Conservation (phyloP, 164 flowering plant genomes). For the Magnolia officinalis region DNA sequence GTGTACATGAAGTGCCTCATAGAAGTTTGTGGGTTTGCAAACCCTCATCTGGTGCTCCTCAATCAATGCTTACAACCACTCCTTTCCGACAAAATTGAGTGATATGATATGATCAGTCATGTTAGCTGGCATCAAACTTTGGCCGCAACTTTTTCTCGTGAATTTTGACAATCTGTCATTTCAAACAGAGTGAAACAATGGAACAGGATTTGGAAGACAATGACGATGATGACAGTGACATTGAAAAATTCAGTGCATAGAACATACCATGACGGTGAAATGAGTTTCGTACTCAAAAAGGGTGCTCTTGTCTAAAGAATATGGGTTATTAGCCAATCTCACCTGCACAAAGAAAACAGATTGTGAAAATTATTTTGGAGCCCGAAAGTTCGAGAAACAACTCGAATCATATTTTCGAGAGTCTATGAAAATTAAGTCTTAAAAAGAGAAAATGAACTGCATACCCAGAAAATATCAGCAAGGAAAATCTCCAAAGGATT, state of each 20-base stretch:
- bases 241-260: not conserved
- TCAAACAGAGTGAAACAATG: too few species aligned
- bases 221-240: too few species aligned
- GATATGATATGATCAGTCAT: too few species aligned
- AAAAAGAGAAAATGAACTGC: constrained; percentile 8
- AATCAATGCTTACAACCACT: too few species aligned
- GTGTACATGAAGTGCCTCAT: too few species aligned
- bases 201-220: too few species aligned
- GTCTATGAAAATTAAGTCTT: not conserved
- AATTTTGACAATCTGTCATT: too few species aligned
- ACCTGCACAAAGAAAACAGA: constrained; percentile 47
- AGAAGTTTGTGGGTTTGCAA: too few species aligned
- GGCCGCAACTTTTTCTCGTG: too few species aligned
- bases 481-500: constrained; percentile 82
- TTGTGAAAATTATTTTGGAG: not conserved
- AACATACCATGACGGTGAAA: constrained; percentile 95
- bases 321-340: constrained; percentile 82
- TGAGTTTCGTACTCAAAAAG: constrained; percentile 91
- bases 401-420: not conserved
- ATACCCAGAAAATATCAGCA: constrained; percentile 91
- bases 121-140: too few species aligned
- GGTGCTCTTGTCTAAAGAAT: constrained; percentile 72
- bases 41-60: too few species aligned
- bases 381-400: not conserved
- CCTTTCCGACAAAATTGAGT: too few species aligned